Evolutionary conservation across 768 basidiomycete genomes (phyloP).

Genomic region (Naematelia encephala): DNA sequence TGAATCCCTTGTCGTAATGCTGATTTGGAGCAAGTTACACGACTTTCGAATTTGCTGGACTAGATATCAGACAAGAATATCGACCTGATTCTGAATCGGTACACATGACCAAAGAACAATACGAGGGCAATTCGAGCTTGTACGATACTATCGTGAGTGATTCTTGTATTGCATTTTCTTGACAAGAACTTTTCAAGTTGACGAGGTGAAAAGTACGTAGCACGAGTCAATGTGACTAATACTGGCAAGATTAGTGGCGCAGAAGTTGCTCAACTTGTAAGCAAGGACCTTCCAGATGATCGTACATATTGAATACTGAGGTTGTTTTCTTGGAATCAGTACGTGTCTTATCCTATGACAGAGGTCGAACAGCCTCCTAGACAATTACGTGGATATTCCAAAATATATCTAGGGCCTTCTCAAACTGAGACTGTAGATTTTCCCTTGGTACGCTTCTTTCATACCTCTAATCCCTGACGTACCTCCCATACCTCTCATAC

Average conservation of each 20-base stretch:
- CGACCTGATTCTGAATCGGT: conserved; percentile 34
- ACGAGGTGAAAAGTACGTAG: conserved; percentile 24
- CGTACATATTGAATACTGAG: no score
- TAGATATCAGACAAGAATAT: conserved; percentile 30
- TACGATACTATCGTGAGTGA: conserved; percentile 47
- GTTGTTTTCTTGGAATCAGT: no score
- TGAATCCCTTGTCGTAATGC: no score
- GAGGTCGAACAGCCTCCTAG: conserved; percentile 43
- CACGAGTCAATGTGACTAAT: conserved; percentile 48
- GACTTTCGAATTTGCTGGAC: conserved; percentile 38
- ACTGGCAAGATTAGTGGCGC: conserved; percentile 46
- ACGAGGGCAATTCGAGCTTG: conserved; percentile 35
- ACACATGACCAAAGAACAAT: conserved; percentile 49
- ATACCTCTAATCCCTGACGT: not conserved
- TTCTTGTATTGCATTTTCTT: not conserved
- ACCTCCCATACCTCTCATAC: conserved; percentile 1
- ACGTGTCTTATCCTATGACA: conserved; percentile 42
- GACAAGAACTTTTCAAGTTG: not conserved
- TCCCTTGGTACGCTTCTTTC: conserved; percentile 30
- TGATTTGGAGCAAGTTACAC: conserved; percentile 48
- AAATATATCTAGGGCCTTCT: conserved; percentile 38
- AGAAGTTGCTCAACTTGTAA: conserved; percentile 51
- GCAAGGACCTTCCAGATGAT: no score
- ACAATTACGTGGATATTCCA: conserved; percentile 49
- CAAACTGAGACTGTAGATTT: conserved; percentile 36